These are phyloP conservation scores for Colletotrichum cereale DNA, from an alignment of 2,329 filamentous ascomycete species.

Conservation along the genomic window DNA sequence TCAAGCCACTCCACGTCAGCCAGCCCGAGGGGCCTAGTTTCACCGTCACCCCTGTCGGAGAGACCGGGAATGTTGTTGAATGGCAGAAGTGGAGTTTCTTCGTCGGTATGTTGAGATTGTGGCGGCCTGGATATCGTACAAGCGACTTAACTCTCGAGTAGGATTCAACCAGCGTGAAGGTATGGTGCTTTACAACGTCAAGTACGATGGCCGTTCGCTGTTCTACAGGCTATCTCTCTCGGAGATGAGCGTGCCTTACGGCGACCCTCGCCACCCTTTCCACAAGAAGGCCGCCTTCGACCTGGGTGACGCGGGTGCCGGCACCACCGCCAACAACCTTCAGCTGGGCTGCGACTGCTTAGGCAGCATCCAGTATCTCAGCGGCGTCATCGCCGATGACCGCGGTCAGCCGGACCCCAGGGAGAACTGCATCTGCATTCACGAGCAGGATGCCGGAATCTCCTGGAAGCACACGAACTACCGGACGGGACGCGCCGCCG, in stretches of 20 bases:
- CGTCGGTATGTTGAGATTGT: constrained; percentile 49
- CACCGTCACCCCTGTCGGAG: constrained; percentile 39
- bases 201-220: constrained; percentile 68
- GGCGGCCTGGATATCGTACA: neutral
- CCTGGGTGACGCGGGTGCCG: constrained; percentile 75
- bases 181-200: constrained; percentile 69
- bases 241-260: constrained; percentile 75
- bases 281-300: constrained; percentile 76
- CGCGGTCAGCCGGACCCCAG: constrained; percentile 66
- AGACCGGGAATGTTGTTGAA: constrained; percentile 30
- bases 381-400: constrained; percentile 64
- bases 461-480: constrained; percentile 80
- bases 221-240: constrained; percentile 69
- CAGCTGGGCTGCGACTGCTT: constrained; percentile 77
- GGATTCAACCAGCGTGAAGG: constrained; percentile 72
- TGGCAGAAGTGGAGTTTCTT: constrained; percentile 66
- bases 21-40: constrained; percentile 74
- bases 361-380: constrained; percentile 70
- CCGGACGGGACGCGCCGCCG: constrained; percentile 71
- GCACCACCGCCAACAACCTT: constrained; percentile 75
- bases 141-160: neutral
- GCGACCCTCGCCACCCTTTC: constrained; percentile 73
- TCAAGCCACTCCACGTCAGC: constrained; percentile 72
- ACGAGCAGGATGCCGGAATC: constrained; percentile 78
- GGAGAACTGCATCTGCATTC: constrained; percentile 75